These are phyloP conservation scores for Monilinia laxa DNA, from an alignment of 2,329 filamentous ascomycete genomes.

Conservation along the genomic window DNA sequence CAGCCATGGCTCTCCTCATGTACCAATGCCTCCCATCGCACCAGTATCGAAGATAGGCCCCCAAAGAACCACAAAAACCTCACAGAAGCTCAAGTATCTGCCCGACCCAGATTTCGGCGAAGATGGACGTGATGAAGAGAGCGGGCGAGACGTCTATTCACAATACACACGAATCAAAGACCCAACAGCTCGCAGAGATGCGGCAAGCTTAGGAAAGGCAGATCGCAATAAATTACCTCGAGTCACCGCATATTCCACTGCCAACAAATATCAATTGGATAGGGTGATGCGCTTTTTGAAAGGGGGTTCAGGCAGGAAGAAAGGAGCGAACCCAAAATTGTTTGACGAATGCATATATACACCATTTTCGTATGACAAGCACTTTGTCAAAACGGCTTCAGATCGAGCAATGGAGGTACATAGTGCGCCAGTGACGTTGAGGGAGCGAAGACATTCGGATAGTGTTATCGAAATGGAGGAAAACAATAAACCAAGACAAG, in stretches of 20 bases:
- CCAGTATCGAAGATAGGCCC: conserved; percentile 75
- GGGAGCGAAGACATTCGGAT: conserved; percentile 73
- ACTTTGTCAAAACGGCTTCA: conserved; percentile 38
- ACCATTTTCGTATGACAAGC: conserved; percentile 75
- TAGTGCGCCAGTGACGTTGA: conserved; percentile 43
- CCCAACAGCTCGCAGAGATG: conserved; percentile 86
- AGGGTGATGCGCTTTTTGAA: conserved; percentile 89
- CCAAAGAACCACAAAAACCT: conserved; percentile 90
- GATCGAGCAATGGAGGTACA: conserved; percentile 34
- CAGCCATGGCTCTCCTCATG: conserved; percentile 62
- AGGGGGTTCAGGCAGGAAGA: conserved; percentile 66
- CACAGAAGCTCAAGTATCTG: conserved; percentile 95
- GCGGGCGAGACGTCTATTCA: conserved; percentile 91
- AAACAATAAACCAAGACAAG: conserved; percentile 53
- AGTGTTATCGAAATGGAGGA: conserved; percentile 69
- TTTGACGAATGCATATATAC: conserved; percentile 99
- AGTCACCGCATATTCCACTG: conserved; percentile 95
- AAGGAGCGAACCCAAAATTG: conserved; percentile 81
- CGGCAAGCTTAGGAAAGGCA: conserved; percentile 87
- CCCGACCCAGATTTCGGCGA: conserved; percentile 84
- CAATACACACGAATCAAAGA: conserved; percentile 98
- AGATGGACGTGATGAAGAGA: conserved; percentile 80
- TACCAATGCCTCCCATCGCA: conserved; percentile 40
- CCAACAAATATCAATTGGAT: conserved; percentile 87
- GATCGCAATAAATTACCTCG: conserved; percentile 83